Conservation (phyloP, 768 basidiomycete genomes). For the Suillus alpinus region DNA sequence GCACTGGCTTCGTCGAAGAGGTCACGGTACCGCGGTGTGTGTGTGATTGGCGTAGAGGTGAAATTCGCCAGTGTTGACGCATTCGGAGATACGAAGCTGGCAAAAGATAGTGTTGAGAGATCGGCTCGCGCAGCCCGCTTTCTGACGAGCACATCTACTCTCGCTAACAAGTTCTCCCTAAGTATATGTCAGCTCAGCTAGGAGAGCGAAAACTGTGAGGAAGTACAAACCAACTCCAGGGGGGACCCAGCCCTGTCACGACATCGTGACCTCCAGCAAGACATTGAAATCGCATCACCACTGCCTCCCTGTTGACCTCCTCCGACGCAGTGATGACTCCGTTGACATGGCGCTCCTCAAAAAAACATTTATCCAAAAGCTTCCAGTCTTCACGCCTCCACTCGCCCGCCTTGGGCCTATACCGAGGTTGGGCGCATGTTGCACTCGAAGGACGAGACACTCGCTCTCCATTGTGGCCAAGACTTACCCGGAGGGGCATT, state of each 20-base stretch:
- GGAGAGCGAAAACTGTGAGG: neutral
- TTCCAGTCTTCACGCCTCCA: slow-evolving; percentile 86
- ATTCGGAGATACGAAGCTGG: neutral
- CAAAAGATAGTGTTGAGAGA: neutral
- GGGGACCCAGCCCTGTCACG: slow-evolving; percentile 39
- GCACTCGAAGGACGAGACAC: neutral
- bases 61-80: neutral
- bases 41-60: slow-evolving; percentile 23
- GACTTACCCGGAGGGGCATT: slow-evolving; percentile 3
- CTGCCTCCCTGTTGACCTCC: slow-evolving; percentile 49
- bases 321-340: slow-evolving; percentile 38
- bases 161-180: slow-evolving; percentile 23
- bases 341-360: slow-evolving; percentile 60
- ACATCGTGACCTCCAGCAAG: slow-evolving; percentile 45
- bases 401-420: slow-evolving; percentile 17
- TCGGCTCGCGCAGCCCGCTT: slow-evolving; percentile 20
- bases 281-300: slow-evolving; percentile 57
- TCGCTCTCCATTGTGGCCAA: neutral
- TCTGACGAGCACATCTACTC: slow-evolving; percentile 30
- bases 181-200: neutral
- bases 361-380: slow-evolving; percentile 72
- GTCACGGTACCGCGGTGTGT: slow-evolving; percentile 54
- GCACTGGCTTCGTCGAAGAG: slow-evolving; percentile 35
- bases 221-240: slow-evolving; percentile 55
- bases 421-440: neutral